Evolutionary conservation across 2,329 filamentous ascomycete genomes (phyloP), one percentile per base, ranked within the genome.

Genomic region (Fusarium tupiense): DNA sequence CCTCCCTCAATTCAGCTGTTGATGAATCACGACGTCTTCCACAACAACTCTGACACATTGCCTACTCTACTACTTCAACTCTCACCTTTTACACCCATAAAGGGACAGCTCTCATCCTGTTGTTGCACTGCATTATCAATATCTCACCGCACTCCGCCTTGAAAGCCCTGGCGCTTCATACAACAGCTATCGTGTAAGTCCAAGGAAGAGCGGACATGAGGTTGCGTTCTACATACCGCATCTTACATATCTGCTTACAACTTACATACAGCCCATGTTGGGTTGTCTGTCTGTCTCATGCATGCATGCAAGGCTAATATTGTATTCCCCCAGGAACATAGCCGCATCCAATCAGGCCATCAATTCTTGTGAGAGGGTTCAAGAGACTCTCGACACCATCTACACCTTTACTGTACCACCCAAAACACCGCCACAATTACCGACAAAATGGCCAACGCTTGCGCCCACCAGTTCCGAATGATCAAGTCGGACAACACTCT

Each of bases 401-500:
- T 73, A 74, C 68, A 74, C 67, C 72, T 37, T 50, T 44, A 47
- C 49, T 68, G 71, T 74, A 66, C 61, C 65, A 69, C 64, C 65
- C 63, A 66, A 63, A 49, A 50, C 53, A 61, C 62, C 62, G 58
- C 63, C 68, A 69, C 68, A 56, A 71, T 63, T 68, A 49, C 69
- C 62, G 64, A 74, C 71, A 79, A 86, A 66, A 85, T 91, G 80
- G 85, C 88, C 60, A 85, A 82, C 72, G 86, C 86, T 69, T 93
- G 91, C 80, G 85, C 86, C 41, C 91, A 93, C 80, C 86, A 86
- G 17, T 93, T 92, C 83, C 86, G 86, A 77, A 86, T 92, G 81
- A 88, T 93, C 83, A 93, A 93, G 82, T 91, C 89, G 37, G 90
- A 92, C 77, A 91, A 85, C 78, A 91, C 87, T 17, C 81, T 92